These are phyloP conservation scores for Annulohypoxylon stygium DNA, from an alignment of 495 filamentous ascomycete genomes.

Conservation along the genomic window DNA sequence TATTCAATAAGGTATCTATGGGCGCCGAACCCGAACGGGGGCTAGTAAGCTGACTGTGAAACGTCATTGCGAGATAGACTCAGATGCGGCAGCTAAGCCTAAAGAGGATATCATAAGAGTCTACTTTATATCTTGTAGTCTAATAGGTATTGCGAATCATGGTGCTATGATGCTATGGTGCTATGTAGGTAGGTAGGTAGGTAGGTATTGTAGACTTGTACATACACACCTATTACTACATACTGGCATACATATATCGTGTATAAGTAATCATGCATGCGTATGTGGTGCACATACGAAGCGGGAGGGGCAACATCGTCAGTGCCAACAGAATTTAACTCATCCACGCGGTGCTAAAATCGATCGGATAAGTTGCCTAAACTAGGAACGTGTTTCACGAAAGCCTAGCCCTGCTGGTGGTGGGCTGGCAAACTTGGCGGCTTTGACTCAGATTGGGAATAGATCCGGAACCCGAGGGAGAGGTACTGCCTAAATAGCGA, in stretches of 20 bases:
- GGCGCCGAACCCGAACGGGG: conserved; percentile 13
- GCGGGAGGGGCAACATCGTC: conserved; percentile 21
- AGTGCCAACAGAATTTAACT: conserved; percentile 31
- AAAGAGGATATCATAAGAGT: conserved; percentile 29
- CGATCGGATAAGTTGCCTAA: conserved; percentile 43
- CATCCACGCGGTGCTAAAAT: conserved; percentile 36
- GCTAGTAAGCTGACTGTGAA: conserved; percentile 45
- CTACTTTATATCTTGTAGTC: neutral
- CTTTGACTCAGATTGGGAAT: conserved; percentile 43
- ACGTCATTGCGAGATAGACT: conserved; percentile 1
- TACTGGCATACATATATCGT: neutral
- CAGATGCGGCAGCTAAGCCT: conserved; percentile 39
- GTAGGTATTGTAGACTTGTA: no score
- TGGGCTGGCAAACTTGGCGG: conserved; percentile 27
- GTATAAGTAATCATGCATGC: conserved; percentile 11
- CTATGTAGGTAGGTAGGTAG: neutral
- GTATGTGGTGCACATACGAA: conserved; percentile 10
- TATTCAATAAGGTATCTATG: conserved; percentile 11
- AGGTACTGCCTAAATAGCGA: conserved; percentile 44
- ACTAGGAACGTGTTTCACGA: conserved; percentile 31
- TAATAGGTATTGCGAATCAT: neutral
- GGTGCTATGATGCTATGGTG: neutral
- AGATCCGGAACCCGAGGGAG: conserved; percentile 44
- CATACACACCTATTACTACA: no score
- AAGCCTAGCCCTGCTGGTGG: conserved; percentile 25